Evolutionary conservation across 2,329 filamentous ascomycete species (phyloP).

Genomic region (Talaromyces sp.): DNA sequence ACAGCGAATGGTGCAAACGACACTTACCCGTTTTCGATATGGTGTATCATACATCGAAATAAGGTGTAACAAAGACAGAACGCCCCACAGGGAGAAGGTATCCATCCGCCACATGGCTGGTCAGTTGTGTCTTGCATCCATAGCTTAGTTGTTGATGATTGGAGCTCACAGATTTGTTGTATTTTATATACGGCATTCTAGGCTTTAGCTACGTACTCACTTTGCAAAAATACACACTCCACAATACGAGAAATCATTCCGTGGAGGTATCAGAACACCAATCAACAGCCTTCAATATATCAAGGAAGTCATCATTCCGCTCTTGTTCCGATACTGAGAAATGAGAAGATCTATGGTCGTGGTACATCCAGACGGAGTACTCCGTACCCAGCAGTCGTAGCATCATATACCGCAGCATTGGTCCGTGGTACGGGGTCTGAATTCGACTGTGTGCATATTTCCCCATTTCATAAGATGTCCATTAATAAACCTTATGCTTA

Average conservation of each 20-base stretch:
- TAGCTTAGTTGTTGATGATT: neutral
- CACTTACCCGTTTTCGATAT: neutral
- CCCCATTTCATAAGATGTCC: neutral
- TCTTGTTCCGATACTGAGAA: neutral
- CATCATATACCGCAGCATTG: neutral
- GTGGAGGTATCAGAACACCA: neutral
- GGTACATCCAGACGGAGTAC: neutral
- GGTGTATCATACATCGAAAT: neutral
- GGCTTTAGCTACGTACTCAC: neutral
- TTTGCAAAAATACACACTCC: no score
- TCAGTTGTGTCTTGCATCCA: neutral
- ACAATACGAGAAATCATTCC: neutral
- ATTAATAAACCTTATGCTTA: neutral
- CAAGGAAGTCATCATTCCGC: neutral
- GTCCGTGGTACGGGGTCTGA: neutral
- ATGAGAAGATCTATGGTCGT: neutral
- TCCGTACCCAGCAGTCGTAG: neutral
- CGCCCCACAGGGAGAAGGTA: neutral
- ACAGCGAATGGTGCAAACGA: neutral
- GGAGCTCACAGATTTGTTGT: neutral
- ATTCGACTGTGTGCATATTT: neutral
- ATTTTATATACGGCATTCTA: no score
- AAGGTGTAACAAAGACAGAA: neutral
- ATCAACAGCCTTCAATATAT: neutral
- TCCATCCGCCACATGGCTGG: constrained; percentile 9